A percentile compares a stretch with the other conserved stretches of the same genome.
These are phyloP conservation scores for Candida freyschussii DNA, from an alignment of 1,139 yeast genomes.

Conservation along the genomic window DNA sequence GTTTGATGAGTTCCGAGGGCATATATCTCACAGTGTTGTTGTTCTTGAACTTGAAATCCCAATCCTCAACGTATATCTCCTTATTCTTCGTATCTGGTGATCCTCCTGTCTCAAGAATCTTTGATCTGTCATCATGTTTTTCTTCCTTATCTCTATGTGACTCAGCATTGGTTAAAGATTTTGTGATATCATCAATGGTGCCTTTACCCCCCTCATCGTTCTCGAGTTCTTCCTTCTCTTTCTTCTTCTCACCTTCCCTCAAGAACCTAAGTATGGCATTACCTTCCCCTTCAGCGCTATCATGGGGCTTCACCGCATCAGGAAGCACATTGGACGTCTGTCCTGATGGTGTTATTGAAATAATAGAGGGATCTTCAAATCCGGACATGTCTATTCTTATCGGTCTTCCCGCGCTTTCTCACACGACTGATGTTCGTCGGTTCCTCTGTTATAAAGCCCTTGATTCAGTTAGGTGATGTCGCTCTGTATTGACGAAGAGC, in stretches of 20 bases:
- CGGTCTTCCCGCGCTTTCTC: too few relatives aligned
- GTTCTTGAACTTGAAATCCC: constrained; percentile 16
- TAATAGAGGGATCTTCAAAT: constrained; percentile 3
- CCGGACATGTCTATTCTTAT: too few relatives aligned
- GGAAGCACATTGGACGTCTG: not conserved
- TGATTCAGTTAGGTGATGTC: too few relatives aligned
- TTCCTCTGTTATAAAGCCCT: too few relatives aligned
- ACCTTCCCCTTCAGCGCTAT: constrained; percentile 7
- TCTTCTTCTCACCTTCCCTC: constrained; percentile 24
- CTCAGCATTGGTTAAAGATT: constrained; percentile 5
- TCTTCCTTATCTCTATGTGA: constrained; percentile 9
- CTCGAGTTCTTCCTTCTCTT: constrained; percentile 24
- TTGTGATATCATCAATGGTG: constrained; percentile 2
- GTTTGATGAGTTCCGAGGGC: constrained; percentile 19
- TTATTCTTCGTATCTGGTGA: constrained; percentile 4
- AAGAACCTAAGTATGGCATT: constrained; percentile 23
- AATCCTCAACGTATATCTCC: constrained; percentile 18
- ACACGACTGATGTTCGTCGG: too few relatives aligned
- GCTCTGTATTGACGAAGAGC: too few relatives aligned
- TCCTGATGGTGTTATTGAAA: constrained; percentile 1
- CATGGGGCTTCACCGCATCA: not conserved
- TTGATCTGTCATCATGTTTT: constrained; percentile 3
- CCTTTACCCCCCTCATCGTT: constrained; percentile 6
- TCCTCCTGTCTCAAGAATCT: constrained; percentile 2
- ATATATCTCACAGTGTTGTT: constrained; percentile 13